phyloP scores from a whole-genome alignment of 331 rosid species.

The Acacia concinna region DNA sequence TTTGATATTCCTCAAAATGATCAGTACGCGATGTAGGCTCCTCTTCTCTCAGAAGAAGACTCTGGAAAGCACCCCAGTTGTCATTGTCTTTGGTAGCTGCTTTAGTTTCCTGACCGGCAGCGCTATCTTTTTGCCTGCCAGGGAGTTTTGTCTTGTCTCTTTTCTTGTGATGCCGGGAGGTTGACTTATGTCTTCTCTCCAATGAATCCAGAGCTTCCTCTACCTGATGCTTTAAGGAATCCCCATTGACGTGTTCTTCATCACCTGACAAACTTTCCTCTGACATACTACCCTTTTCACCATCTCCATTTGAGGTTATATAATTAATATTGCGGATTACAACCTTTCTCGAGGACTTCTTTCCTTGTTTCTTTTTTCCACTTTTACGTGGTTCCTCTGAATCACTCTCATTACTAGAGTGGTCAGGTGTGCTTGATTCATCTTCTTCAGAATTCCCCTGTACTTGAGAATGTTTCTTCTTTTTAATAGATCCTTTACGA shows the following conservation, averaged over 20 bases:
- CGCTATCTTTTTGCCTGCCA: constrained; percentile 39
- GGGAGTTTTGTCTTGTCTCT: constrained; percentile 38
- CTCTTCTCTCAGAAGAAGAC: constrained; percentile 77
- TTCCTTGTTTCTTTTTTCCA: constrained; percentile 64
- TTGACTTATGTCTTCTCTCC: constrained; percentile 74
- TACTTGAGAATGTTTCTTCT: constrained; percentile 61
- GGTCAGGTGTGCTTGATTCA: constrained; percentile 47
- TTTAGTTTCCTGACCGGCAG: constrained; percentile 38
- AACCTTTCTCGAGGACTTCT: constrained; percentile 82
- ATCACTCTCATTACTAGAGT: constrained; percentile 64
- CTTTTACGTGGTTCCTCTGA: constrained; percentile 49
- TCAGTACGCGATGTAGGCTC: constrained; percentile 42
- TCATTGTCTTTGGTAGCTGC: constrained; percentile 42
- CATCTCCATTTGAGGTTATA: constrained; percentile 83
- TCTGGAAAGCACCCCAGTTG: constrained; percentile 91
- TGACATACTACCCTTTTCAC: constrained; percentile 59
- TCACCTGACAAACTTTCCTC: constrained; percentile 69
- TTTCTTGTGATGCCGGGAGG: constrained; percentile 54
- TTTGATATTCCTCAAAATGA: constrained; percentile 41
- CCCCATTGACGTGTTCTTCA: constrained; percentile 63
- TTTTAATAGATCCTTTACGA: constrained; percentile 54
- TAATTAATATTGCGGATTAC: constrained; percentile 95
- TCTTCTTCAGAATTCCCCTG: constrained; percentile 61
- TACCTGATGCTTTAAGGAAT: constrained; percentile 81
- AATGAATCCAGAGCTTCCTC: constrained; percentile 83